Percentiles rank a stretch among this genome's conserved stretches.
Evolutionary conservation across 192 early-diverging fungal genomes (phyloP).

Genomic region (Entophlyctis luteolus): DNA sequence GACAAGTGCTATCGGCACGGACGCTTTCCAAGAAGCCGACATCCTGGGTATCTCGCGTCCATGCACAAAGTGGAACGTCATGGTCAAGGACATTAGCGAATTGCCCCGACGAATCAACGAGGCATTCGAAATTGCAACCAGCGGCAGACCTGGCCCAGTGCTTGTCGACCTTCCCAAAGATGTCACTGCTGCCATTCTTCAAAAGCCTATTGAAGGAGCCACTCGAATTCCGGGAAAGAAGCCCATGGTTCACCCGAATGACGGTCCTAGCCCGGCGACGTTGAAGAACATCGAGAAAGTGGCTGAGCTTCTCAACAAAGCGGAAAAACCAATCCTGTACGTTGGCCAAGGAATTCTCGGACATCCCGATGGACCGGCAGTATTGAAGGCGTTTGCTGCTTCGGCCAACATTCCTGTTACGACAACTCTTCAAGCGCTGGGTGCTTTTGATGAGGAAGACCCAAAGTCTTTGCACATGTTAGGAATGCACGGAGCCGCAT

Average conservation of each 20-base stretch:
- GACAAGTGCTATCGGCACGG: conserved; percentile 83
- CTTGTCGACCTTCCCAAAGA: conserved; percentile 98
- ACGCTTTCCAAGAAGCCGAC: conserved; percentile 99
- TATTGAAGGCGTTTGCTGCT: conserved; percentile 79
- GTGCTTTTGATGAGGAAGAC: conserved; percentile 90
- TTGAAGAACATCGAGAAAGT: conserved; percentile 62
- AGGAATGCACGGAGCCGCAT: conserved; percentile 97
- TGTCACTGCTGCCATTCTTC: conserved; percentile 86
- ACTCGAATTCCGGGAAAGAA: conserved; percentile 66
- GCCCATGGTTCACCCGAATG: conserved; percentile 36
- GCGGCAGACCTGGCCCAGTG: conserved; percentile 93
- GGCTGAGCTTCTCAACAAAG: conserved; percentile 79
- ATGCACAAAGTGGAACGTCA: conserved; percentile 99
- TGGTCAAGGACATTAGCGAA: conserved; percentile 95
- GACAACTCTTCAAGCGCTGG: conserved; percentile 90
- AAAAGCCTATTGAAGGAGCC: conserved; percentile 66
- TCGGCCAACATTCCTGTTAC: conserved; percentile 94
- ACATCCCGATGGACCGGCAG: conserved; percentile 73
- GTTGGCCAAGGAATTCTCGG: conserved; percentile 89
- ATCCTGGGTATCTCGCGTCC: conserved; percentile 90
- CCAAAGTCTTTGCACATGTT: conserved; percentile 92
- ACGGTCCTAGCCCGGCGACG: conserved; percentile 43
- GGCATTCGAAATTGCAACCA: conserved; percentile 94
- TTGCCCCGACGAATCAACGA: conserved; percentile 96
- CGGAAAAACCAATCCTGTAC: conserved; percentile 90